Conservation (phyloP, 2,329 filamentous ascomycete genomes). For the Colletotrichum liriopes region DNA sequence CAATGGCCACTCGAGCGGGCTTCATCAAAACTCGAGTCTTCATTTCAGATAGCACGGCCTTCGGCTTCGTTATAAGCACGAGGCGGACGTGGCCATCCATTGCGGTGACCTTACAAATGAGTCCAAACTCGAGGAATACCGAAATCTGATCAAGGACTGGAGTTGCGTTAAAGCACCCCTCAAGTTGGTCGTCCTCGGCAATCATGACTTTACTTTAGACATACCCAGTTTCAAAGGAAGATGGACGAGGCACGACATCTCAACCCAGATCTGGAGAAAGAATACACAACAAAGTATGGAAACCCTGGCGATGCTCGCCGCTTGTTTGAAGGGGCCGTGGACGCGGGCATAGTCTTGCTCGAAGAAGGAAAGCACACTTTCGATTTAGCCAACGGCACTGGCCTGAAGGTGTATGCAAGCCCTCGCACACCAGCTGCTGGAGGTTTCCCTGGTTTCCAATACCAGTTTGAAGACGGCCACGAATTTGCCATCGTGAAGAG, state of each 20-base stretch:
- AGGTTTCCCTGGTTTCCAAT: slow-evolving; percentile 61
- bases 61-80: slow-evolving; percentile 47
- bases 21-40: slow-evolving; percentile 54
- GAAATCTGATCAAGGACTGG: slow-evolving; percentile 55
- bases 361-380: slow-evolving; percentile 61
- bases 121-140: slow-evolving; percentile 60
- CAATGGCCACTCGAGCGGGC: background rate
- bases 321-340: slow-evolving; percentile 21
- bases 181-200: slow-evolving; percentile 67
- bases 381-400: slow-evolving; percentile 58
- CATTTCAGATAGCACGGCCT: slow-evolving; percentile 56
- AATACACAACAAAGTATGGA: slow-evolving; percentile 53
- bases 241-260: background rate
- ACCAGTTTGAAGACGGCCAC: slow-evolving; percentile 49
- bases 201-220: slow-evolving; percentile 65
- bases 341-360: slow-evolving; percentile 51
- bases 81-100: slow-evolving; percentile 66
- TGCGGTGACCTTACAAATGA: slow-evolving; percentile 65
- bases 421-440: slow-evolving; percentile 59
- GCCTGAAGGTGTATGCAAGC: slow-evolving; percentile 61
- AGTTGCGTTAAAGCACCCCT: slow-evolving; percentile 58
- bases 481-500: slow-evolving; percentile 47
- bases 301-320: slow-evolving; percentile 54
- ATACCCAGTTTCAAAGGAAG: background rate
- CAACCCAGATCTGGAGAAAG: background rate